These are phyloP conservation scores for Hypoxylon sp. DNA, from an alignment of 2,329 filamentous ascomycete species.

Conservation along the genomic window DNA sequence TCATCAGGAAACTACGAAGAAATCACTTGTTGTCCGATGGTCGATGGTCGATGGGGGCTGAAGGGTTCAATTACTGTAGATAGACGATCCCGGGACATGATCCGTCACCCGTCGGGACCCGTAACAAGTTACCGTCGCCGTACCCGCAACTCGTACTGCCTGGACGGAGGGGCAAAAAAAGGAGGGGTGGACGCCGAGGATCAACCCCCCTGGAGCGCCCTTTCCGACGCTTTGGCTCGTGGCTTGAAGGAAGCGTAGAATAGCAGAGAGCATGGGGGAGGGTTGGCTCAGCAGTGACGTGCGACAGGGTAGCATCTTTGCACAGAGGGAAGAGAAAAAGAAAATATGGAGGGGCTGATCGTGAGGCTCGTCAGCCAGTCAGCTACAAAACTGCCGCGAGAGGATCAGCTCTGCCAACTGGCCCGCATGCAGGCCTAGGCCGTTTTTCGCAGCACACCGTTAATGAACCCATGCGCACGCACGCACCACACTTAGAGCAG, in stretches of 20 bases:
- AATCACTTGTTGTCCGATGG: conserved; percentile 22
- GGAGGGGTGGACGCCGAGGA: conserved; percentile 19
- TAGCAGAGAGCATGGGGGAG: conserved; percentile 20
- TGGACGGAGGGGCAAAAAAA: no score
- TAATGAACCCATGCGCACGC: conserved; percentile 30
- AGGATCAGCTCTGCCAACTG: conserved; percentile 40
- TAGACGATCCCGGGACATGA: conserved; percentile 31
- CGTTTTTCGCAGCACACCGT: conserved; percentile 31
- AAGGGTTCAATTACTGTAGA: conserved; percentile 29
- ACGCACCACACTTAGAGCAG: conserved; percentile 10
- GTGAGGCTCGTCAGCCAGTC: conserved; percentile 41
- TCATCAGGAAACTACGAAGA: conserved; percentile 34
- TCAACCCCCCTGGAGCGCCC: conserved; percentile 24
- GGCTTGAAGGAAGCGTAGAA: conserved; percentile 23
- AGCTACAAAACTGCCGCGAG: conserved; percentile 36
- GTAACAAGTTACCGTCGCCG: conserved; percentile 30
- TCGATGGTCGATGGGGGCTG: conserved; percentile 30
- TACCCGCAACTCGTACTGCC: conserved; percentile 26
- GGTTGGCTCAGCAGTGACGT: conserved; percentile 11
- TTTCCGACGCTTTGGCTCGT: conserved; percentile 37
- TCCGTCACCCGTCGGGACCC: conserved; percentile 32
- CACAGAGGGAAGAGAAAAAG: conserved; percentile 5
- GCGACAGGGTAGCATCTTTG: conserved; percentile 9
- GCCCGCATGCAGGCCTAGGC: conserved; percentile 31
- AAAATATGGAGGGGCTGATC: conserved; percentile 40